Percentiles rank a stretch among this genome's conserved stretches.
These are phyloP conservation scores for Penicillium vulpinum DNA, from an alignment of 2,329 filamentous ascomycete species.

Conservation along the genomic window DNA sequence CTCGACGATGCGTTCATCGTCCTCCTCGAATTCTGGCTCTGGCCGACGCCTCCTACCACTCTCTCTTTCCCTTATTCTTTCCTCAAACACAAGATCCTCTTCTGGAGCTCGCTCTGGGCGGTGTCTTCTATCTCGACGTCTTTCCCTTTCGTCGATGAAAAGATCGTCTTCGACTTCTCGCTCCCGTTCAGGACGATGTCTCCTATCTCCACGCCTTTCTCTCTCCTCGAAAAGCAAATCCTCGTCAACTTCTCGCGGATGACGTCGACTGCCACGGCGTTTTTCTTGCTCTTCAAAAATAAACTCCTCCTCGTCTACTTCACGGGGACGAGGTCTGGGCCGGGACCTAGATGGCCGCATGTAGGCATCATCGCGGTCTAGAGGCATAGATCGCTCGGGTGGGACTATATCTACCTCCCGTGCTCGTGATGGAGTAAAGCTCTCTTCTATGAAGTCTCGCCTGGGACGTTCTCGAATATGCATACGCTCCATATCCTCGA, in stretches of 20 bases:
- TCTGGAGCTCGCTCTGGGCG: conserved; percentile 9
- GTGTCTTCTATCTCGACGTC: conserved; percentile 12
- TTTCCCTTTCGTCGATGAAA: background rate
- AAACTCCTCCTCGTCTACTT: conserved; percentile 34
- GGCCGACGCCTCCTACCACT: background rate
- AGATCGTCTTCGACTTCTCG: conserved; percentile 31
- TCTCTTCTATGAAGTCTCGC: conserved; percentile 39
- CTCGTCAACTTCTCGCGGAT: conserved; percentile 6
- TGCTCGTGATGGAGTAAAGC: conserved; percentile 31
- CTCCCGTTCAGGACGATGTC: background rate
- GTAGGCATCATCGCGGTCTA: conserved; percentile 18
- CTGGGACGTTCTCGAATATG: conserved; percentile 41
- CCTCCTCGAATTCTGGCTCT: conserved; percentile 22
- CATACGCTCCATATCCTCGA: conserved; percentile 44
- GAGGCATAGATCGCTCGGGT: background rate
- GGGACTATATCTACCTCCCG: conserved; percentile 23
- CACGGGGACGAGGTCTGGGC: conserved; percentile 14
- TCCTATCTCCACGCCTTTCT: background rate
- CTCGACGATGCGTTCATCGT: background rate
- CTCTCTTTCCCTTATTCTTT: conserved; percentile 16
- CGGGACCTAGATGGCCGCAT: conserved; percentile 3
- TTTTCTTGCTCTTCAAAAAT: conserved; percentile 13
- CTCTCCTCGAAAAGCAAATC: conserved; percentile 1
- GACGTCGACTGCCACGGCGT: conserved; percentile 1
- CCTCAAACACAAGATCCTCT: conserved; percentile 27